A percentile compares a stretch with the other conserved stretches of the same genome.
These are phyloP conservation scores for Nemania sp. DNA, from an alignment of 2,329 filamentous ascomycete species.

Conservation along the genomic window DNA sequence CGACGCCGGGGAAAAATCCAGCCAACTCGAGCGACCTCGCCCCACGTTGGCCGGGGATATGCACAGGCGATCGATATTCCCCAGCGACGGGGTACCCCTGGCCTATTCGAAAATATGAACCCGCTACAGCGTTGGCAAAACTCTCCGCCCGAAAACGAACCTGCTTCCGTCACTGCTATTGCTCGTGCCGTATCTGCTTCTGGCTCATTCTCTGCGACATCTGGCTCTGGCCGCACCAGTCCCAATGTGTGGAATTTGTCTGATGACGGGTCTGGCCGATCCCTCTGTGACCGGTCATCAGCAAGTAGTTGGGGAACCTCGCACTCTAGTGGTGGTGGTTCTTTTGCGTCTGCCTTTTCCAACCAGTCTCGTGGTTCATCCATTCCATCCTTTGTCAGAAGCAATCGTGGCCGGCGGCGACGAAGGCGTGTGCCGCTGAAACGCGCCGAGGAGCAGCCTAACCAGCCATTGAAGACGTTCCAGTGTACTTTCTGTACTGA, in stretches of 20 bases:
- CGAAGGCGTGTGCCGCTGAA: constrained; percentile 51
- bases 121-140: constrained; percentile 62
- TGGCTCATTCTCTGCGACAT: constrained; percentile 46
- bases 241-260: constrained; percentile 61
- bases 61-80: constrained; percentile 75
- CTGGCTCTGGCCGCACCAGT: constrained; percentile 59
- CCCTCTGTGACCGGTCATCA: constrained; percentile 62
- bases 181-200: constrained; percentile 60
- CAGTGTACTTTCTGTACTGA: constrained; percentile 72
- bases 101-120: constrained; percentile 56
- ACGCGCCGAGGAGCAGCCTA: constrained; percentile 43
- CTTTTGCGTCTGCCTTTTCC: constrained; percentile 62
- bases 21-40: constrained; percentile 68
- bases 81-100: constrained; percentile 57
- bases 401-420: constrained; percentile 51
- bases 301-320: constrained; percentile 64
- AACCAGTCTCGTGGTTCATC: constrained; percentile 61
- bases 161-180: constrained; percentile 61
- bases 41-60: constrained; percentile 63
- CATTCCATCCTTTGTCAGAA: constrained; percentile 47
- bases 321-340: constrained; percentile 60
- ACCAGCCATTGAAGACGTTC: constrained; percentile 57
- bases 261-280: constrained; percentile 63
- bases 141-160: constrained; percentile 63
- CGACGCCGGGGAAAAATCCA: constrained; percentile 79